Evolutionary conservation across 495 filamentous ascomycete genomes (phyloP).

Genomic region (Daldinia grandis): DNA sequence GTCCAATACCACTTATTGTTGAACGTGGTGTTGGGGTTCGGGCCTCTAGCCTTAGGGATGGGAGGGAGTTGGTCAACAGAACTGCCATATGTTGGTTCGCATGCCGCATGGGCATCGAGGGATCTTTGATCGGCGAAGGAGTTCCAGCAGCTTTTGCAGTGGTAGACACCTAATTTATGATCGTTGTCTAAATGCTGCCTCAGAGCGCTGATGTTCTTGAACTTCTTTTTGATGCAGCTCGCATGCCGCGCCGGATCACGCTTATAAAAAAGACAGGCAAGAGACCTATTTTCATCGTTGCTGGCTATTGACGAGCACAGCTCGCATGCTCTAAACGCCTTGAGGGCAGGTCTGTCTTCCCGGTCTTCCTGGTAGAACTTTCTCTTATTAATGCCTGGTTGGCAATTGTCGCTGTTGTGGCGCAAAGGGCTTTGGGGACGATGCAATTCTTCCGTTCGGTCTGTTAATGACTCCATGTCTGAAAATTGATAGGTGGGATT

Average conservation of each 20-base stretch:
- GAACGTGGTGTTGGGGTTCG: constrained; percentile 14
- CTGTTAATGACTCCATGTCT: not conserved
- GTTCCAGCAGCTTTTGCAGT: constrained; percentile 28
- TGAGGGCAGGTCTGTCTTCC: not conserved
- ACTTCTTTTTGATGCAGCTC: constrained; percentile 24
- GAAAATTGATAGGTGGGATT: not conserved
- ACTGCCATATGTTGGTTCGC: constrained; percentile 24
- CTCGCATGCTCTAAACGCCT: constrained; percentile 2
- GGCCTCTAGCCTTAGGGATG: constrained; percentile 9
- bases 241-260: constrained; percentile 13
- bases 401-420: not conserved
- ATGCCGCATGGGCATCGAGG: constrained; percentile 6
- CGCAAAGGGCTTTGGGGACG: not conserved
- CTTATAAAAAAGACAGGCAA: constrained; percentile 42
- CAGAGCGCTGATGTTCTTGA: constrained; percentile 28
- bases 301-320: not conserved
- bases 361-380: not conserved
- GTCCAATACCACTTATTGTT: constrained; percentile 37
- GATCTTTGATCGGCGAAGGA: constrained; percentile 13
- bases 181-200: constrained; percentile 31
- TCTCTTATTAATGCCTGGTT: constrained; percentile 3
- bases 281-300: not conserved
- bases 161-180: constrained; percentile 21
- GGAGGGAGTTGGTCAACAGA: constrained; percentile 20
- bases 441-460: not conserved